Evolutionary conservation across 2,329 filamentous ascomycete species (phyloP).

Genomic region (Aspergillus neotritici): DNA sequence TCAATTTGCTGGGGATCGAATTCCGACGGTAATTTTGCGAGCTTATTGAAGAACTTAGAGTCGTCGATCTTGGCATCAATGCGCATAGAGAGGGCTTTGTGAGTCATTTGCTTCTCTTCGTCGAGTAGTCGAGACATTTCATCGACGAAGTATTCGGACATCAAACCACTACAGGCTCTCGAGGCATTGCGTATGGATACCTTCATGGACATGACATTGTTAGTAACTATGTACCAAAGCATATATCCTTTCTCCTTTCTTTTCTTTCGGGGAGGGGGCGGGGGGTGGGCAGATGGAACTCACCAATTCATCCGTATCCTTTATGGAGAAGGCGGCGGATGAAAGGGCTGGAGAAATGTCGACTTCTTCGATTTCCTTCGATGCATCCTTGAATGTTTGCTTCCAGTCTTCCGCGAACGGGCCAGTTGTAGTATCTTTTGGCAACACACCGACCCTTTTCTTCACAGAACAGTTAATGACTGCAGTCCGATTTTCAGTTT

Average conservation of each 20-base stretch:
- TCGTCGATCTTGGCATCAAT: conserved; percentile 91
- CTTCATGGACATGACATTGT: conserved; percentile 32
- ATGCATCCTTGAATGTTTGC: conserved; percentile 67
- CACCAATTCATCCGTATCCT: conserved; percentile 87
- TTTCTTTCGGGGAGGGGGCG: too few relatives aligned
- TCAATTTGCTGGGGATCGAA: conserved; percentile 87
- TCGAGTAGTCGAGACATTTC: conserved; percentile 97
- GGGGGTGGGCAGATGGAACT: conserved; percentile 17
- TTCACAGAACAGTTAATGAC: conserved; percentile 27
- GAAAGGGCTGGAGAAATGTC: conserved; percentile 82
- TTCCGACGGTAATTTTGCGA: conserved; percentile 72
- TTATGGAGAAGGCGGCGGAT: conserved; percentile 76
- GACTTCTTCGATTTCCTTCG: conserved; percentile 81
- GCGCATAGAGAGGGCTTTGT: conserved; percentile 77
- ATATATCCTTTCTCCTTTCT: too few relatives aligned
- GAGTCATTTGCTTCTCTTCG: conserved; percentile 93
- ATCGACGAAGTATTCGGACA: conserved; percentile 95
- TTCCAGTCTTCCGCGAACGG: conserved; percentile 98
- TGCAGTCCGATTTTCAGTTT: background rate
- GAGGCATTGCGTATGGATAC: conserved; percentile 91
- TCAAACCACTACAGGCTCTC: conserved; percentile 85
- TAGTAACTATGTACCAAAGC: background rate
- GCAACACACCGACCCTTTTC: conserved; percentile 84
- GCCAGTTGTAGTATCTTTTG: conserved; percentile 77
- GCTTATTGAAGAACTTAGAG: conserved; percentile 83